A percentile compares a stretch with the other conserved stretches of the same genome.
Conservation (phyloP, 352 stramenopile genomes). For the Phytophthora pini region DNA sequence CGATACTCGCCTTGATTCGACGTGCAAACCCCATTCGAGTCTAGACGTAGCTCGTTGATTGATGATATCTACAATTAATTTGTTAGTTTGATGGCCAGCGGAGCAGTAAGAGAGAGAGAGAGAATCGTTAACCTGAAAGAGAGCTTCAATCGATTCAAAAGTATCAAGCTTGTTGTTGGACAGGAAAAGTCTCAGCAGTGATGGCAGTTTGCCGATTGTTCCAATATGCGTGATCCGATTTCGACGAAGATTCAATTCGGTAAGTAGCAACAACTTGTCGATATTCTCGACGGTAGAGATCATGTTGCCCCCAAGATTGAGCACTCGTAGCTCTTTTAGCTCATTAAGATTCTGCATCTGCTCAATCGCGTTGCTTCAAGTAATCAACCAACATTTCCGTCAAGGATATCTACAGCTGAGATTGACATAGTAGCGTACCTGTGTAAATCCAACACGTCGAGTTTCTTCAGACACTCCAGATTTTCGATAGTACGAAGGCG, state of each 20-base stretch:
- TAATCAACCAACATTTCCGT: constrained; percentile 1
- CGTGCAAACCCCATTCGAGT: constrained; percentile 80
- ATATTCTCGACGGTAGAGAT: constrained; percentile 85
- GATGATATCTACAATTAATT: constrained; percentile 41
- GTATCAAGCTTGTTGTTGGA: constrained; percentile 90
- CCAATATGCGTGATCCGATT: constrained; percentile 77
- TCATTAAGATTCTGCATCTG: constrained; percentile 88
- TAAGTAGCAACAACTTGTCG: constrained; percentile 79
- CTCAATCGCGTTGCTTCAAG: constrained; percentile 86
- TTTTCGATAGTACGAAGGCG: constrained; percentile 83
- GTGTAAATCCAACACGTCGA: constrained; percentile 94
- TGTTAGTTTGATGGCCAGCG: not conserved
- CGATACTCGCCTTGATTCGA: constrained; percentile 66
- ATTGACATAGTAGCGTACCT: constrained; percentile 38
- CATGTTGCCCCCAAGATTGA: constrained; percentile 92
- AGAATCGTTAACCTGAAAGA: constrained; percentile 58
- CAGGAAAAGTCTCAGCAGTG: constrained; percentile 89
- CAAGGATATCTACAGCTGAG: not conserved
- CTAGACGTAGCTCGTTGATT: constrained; percentile 88
- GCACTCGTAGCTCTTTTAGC: constrained; percentile 84
- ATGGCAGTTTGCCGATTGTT: constrained; percentile 69
- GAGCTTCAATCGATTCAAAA: constrained; percentile 71
- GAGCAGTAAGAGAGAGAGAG: not conserved
- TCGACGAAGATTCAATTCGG: constrained; percentile 90
- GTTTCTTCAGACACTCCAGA: constrained; percentile 81